Evolutionary conservation across 345 rosid genomes (phyloP).

Genomic region (Eucalyptus polybractea): DNA sequence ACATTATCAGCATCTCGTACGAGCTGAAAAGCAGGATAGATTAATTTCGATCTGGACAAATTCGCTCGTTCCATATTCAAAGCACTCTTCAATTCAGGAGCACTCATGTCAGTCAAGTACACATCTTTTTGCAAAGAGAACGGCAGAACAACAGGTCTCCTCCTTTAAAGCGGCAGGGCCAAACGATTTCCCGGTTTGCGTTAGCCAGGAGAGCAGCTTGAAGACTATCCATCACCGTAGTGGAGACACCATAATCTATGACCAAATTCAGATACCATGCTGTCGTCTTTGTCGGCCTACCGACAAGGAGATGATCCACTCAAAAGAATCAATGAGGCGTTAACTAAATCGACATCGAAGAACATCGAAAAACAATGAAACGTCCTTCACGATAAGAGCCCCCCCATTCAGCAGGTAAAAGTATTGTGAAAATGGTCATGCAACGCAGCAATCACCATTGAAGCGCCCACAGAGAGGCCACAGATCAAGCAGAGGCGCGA

Average conservation of each 20-base stretch:
- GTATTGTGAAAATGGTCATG: neutral
- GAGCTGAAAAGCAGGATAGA: neutral
- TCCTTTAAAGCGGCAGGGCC: neutral
- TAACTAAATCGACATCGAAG: neutral
- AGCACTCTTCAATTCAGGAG: neutral
- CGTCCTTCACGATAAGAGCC: neutral
- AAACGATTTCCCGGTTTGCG: neutral
- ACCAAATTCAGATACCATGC: neutral
- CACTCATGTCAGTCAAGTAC: neutral
- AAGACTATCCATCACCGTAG: neutral
- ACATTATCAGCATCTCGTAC: neutral
- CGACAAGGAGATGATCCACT: neutral
- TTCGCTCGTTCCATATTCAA: neutral
- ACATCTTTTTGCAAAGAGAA: neutral
- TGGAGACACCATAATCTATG: accelerated
- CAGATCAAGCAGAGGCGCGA: conserved; percentile 54
- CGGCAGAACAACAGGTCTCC: neutral
- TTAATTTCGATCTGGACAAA: neutral
- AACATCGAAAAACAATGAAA: neutral
- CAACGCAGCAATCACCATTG: conserved; percentile 31
- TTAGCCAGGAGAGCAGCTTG: neutral
- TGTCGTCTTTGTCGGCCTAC: neutral
- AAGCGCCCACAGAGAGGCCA: conserved; percentile 45
- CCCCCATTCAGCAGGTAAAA: neutral
- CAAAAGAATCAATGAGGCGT: neutral